Evolutionary conservation across 352 stramenopile genomes (phyloP).

Genomic region (Aphanomyces euteiches): DNA sequence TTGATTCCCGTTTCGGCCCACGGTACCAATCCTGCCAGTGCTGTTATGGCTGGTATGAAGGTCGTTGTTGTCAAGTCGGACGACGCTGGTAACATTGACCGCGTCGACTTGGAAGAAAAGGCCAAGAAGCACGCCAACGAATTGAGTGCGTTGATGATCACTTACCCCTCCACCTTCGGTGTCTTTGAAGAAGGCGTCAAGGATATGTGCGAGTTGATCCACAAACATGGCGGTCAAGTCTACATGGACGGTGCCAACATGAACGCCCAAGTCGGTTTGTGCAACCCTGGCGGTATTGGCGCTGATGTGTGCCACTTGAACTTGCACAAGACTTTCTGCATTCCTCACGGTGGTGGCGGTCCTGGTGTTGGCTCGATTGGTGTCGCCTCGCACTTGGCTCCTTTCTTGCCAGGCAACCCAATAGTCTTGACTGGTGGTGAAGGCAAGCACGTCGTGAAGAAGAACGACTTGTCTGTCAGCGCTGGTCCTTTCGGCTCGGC

Average conservation of each 20-base stretch:
- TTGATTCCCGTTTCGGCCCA: constrained; percentile 98
- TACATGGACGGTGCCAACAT: constrained; percentile 99
- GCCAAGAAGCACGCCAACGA: constrained; percentile 95
- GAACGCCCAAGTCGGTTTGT: constrained; percentile 99
- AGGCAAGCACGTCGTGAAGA: constrained; percentile 64
- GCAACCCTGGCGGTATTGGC: constrained; percentile 94
- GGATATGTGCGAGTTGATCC: constrained; percentile 94
- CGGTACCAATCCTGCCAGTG: constrained; percentile 97
- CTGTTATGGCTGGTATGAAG: constrained; percentile 98
- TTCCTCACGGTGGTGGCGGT: constrained; percentile 97
- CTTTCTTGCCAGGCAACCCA: constrained; percentile 94
- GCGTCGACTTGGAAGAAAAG: constrained; percentile 93
- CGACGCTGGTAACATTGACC: constrained; percentile 94
- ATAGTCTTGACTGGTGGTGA: constrained; percentile 81
- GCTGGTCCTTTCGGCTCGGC: constrained; percentile 96
- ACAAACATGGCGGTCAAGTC: constrained; percentile 96
- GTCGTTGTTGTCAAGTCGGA: constrained; percentile 97
- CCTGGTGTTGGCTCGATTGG: constrained; percentile 90
- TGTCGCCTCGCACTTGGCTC: constrained; percentile 93
- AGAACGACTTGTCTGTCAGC: constrained; percentile 83
- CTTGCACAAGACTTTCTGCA: constrained; percentile 99
- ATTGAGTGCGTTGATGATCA: constrained; percentile 98
- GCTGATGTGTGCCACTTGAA: constrained; percentile 99
- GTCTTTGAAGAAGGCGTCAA: constrained; percentile 98
- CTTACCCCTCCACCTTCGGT: constrained; percentile 99